Evolutionary conservation across 1,284 basidiomycete species (phyloP), one percentile per base, ranked within the genome.

Genomic region (Fomitopsis betulina): DNA sequence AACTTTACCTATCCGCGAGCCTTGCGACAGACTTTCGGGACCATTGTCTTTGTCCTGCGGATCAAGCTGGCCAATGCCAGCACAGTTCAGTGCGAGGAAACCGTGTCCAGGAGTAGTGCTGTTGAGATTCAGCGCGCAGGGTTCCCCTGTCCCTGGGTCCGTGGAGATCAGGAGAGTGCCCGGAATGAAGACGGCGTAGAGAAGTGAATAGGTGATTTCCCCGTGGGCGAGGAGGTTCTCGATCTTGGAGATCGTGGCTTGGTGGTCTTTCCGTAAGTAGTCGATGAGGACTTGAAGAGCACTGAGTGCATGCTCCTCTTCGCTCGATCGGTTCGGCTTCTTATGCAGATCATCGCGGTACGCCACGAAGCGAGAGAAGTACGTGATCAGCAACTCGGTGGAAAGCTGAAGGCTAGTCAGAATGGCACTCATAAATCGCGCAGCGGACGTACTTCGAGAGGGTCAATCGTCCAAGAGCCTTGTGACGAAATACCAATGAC

Each of bases 391-490:
- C 32, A 51, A 19, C 10, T 51, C 21, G 9, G 25, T 19, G 7
- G 32, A 19, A 15, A 51, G 49, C 49, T 51, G 13, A 42, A 77
- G 1, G 17, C 12, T 4, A 3, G 30, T 49, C 8, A 49, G 55
- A 13, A 6, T 15, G 12, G 3, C 15, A 10, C 49, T 6, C 21
- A 33, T 4, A 17, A 35, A 37, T 9, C 1, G 35, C 13, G 8
- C 6, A 35, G 21, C n/a, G 32, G 35, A 50, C 3, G 15, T 58
- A 82, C 82, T 72, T 80, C 75, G 5, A 84, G 70, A 5, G 81
- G 80, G 23, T 82, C 77, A 2, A 76, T 66, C 49, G 80, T 78
- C 83, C 83, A 84, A 1, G 82, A 83, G 15, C n/a, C n/a, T n/a
- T 83, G 67, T 15, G 81, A 81, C 10, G 77, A 79, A 70, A 79